A percentile compares a stretch with the other conserved stretches of the same genome.
Evolutionary conservation across 208 protist genomes (phyloP).

Genomic region (Leishmania braziliensis): DNA sequence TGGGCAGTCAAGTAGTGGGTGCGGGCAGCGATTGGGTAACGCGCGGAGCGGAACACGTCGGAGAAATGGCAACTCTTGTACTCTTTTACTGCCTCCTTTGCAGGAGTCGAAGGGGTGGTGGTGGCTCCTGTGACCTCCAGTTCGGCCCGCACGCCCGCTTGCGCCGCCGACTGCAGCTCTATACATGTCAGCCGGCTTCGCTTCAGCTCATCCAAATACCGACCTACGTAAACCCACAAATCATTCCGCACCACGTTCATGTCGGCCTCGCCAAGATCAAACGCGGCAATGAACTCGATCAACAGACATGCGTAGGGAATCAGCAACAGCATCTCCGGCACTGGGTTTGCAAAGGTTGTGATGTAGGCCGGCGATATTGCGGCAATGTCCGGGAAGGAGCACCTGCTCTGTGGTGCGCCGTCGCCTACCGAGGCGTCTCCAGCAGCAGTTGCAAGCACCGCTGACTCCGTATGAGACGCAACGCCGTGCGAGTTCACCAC

Average conservation of each 20-base stretch:
- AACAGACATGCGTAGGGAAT: constrained; percentile 64
- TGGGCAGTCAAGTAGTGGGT: constrained; percentile 26
- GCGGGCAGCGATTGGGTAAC: constrained; percentile 23
- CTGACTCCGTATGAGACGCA: background rate
- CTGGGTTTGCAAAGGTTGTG: background rate
- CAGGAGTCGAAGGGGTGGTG: background rate
- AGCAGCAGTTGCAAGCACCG: background rate
- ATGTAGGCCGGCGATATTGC: constrained; percentile 4
- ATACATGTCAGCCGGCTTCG: constrained; percentile 13
- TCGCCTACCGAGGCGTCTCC: background rate
- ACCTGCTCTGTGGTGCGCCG: background rate
- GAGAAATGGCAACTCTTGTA: constrained; percentile 26
- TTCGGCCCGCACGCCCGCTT: background rate
- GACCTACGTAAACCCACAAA: constrained; percentile 10
- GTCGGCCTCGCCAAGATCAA: constrained; percentile 25
- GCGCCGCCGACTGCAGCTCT: constrained; percentile 12
- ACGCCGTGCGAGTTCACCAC: background rate
- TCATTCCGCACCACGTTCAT: constrained; percentile 16
- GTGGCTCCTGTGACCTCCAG: background rate
- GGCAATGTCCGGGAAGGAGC: background rate
- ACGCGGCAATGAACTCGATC: constrained; percentile 62
- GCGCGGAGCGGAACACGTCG: constrained; percentile 36
- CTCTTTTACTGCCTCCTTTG: constrained; percentile 2
- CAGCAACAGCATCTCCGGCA: constrained; percentile 36
- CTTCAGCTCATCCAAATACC: constrained; percentile 18